Base-by-base conservation (phyloP, 2,329 filamentous ascomycete species). In the Aspergillus thermomutatus region DNA sequence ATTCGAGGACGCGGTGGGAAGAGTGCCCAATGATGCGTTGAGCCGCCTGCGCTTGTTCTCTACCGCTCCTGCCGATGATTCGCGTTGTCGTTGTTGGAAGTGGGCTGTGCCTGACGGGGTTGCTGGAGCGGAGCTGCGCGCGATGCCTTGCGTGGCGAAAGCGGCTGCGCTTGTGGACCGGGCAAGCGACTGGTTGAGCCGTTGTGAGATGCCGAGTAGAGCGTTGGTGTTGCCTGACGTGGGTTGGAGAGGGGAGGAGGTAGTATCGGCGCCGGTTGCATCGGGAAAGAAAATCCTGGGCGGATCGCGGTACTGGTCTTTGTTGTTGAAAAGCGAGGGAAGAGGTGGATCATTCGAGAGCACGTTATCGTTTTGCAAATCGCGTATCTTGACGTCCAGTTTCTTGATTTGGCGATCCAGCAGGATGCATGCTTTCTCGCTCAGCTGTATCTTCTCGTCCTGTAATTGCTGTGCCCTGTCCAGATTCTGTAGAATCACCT, bases 371-470 rank as follows among this genome's bases (percentile, higher is more conserved):
- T 78, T 82, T 53, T 82, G 78, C 41, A 88, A 68, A 59, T 86
- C 82, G 46, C 82, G 79, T 54, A 88, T 79, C 61, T 86, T 85
- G 60, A 85, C 72, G 58, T 88, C 85, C 5, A 88, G 73, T 54
- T 80, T 80, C 69, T 85, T 87, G 60, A 87, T 80, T 59, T 87
- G 83, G 0, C 85, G 81, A 62, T 88, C 85, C 21, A 87, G 76
- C 64, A 88, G 73, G 14, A 80, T 75, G 47, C 79, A 79, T 3
- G 84, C 83, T 66, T 85, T 87, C 53, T 87, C 83, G 48, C 80
- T 82, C 28, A 87, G 69, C 1, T 77, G 79, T 50, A 85, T 79
- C 69, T 88, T 88, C 66, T 87, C 85, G 49, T 84, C 82, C 63
- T 87, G 85, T 43, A 87, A 65, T 25, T 79, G 75, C 52, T 84